Evolutionary conservation across 768 basidiomycete species (phyloP).

Genomic region (Psilocybe azurescens): DNA sequence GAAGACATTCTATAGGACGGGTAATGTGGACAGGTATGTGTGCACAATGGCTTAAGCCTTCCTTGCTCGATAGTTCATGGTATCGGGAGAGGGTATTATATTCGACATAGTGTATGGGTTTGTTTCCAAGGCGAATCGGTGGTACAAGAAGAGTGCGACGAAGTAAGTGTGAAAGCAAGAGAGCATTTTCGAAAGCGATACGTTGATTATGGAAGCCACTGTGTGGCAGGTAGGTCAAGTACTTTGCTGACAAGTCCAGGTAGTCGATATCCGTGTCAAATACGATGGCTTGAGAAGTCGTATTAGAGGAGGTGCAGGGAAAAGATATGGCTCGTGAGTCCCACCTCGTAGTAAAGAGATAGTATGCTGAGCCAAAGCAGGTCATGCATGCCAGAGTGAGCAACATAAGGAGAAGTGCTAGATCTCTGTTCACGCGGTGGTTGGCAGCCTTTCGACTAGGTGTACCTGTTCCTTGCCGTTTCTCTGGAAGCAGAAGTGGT

Average conservation of each 20-base stretch:
- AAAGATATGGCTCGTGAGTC: constrained; percentile 29
- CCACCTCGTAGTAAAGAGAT: constrained; percentile 70
- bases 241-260: constrained; percentile 39
- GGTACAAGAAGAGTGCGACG: constrained; percentile 83
- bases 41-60: constrained; percentile 57
- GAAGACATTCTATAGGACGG: constrained; percentile 60
- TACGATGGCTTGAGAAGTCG: constrained; percentile 27
- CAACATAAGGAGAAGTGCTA: constrained; percentile 48
- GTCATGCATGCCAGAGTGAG: constrained; percentile 52
- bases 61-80: constrained; percentile 54
- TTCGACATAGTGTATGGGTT: constrained; percentile 62
- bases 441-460: constrained; percentile 17
- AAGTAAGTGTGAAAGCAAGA: constrained; percentile 69
- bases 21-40: constrained; percentile 36
- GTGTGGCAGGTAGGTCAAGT: constrained; percentile 80
- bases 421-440: constrained; percentile 29
- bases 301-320: constrained; percentile 35
- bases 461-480: neutral
- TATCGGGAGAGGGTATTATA: constrained; percentile 53
- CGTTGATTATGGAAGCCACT: constrained; percentile 89
- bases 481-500: constrained; percentile 18
- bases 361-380: constrained; percentile 67
- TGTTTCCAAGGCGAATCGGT: constrained; percentile 69
- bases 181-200: constrained; percentile 85
- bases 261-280: constrained; percentile 19